Evolutionary conservation across 768 basidiomycete species (phyloP).

Genomic region (Kwoniella shandongensis): DNA sequence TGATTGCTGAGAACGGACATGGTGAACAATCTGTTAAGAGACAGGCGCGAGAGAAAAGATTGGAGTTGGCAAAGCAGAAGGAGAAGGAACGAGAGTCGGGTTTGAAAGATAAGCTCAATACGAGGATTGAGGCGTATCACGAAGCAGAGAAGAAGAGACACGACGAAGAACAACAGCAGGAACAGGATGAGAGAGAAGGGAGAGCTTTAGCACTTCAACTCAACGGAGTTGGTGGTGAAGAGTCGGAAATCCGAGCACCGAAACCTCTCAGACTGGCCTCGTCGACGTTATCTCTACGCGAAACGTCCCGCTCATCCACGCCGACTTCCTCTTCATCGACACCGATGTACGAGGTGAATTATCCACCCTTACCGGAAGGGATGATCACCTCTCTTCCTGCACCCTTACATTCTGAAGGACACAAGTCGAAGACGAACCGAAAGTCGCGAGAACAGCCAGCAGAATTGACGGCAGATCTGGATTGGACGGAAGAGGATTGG

Average conservation of each 20-base stretch:
- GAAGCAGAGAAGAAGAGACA: background rate
- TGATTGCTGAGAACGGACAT: background rate
- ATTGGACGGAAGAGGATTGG: slow-evolving; percentile 38
- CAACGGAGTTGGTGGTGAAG: too few relatives aligned
- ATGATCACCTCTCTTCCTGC: slow-evolving; percentile 21
- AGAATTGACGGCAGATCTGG: slow-evolving; percentile 26
- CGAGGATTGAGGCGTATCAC: background rate
- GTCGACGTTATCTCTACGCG: too few relatives aligned
- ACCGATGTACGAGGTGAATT: slow-evolving; percentile 8
- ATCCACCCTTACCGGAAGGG: background rate
- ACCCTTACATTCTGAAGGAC: slow-evolving; percentile 29
- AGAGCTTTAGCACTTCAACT: background rate
- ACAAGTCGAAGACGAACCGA: slow-evolving; percentile 4
- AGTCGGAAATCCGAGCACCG: background rate
- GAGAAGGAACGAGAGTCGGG: slow-evolving; percentile 12
- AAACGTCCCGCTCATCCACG: background rate
- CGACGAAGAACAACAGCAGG: background rate
- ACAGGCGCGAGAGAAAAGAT: background rate
- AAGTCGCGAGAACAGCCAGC: slow-evolving; percentile 8
- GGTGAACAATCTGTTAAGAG: slow-evolving; percentile 2
- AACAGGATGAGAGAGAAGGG: too few relatives aligned
- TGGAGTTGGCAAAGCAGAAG: background rate
- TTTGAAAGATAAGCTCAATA: slow-evolving; percentile 25
- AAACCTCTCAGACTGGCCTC: background rate
- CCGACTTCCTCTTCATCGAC: slow-evolving; percentile 13